These are phyloP conservation scores for Rhodofomes roseus DNA, from an alignment of 1,284 basidiomycete genomes.

Conservation along the genomic window DNA sequence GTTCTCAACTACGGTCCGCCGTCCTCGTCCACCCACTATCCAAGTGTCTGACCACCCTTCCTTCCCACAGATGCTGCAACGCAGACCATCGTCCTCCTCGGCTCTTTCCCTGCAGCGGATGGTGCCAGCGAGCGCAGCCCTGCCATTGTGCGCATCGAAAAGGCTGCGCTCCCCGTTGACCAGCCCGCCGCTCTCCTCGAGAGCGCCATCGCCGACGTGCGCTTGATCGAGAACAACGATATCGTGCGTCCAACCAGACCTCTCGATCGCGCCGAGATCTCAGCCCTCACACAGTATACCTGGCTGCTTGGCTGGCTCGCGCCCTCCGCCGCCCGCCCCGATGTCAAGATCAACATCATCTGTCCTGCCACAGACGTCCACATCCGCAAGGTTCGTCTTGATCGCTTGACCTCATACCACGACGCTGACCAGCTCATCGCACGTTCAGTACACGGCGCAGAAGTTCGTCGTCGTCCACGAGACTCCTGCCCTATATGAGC, in stretches of 20 bases:
- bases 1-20: neutral
- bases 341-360: constrained; percentile 68
- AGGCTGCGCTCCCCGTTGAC: constrained; percentile 45
- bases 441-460: constrained; percentile 74
- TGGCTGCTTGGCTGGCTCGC: constrained; percentile 44
- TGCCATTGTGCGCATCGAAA: constrained; percentile 61
- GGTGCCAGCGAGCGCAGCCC: constrained; percentile 14
- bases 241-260: constrained; percentile 32
- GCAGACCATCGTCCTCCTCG: constrained; percentile 6
- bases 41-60: neutral
- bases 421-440: neutral
- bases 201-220: constrained; percentile 27
- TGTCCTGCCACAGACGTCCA: constrained; percentile 83
- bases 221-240: constrained; percentile 41
- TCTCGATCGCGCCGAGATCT: neutral
- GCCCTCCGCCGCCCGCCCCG: constrained; percentile 32
- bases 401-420: neutral
- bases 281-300: constrained; percentile 30
- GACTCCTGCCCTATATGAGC: constrained; percentile 71
- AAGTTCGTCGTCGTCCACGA: constrained; percentile 72
- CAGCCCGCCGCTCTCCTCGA: constrained; percentile 19
- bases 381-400: constrained; percentile 56
- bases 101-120: constrained; percentile 1
- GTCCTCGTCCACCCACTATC: neutral
- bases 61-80: constrained; percentile 3